phyloP scores from a whole-genome alignment of 352 stramenopile species.

The Phytophthora niederhauseri region DNA sequence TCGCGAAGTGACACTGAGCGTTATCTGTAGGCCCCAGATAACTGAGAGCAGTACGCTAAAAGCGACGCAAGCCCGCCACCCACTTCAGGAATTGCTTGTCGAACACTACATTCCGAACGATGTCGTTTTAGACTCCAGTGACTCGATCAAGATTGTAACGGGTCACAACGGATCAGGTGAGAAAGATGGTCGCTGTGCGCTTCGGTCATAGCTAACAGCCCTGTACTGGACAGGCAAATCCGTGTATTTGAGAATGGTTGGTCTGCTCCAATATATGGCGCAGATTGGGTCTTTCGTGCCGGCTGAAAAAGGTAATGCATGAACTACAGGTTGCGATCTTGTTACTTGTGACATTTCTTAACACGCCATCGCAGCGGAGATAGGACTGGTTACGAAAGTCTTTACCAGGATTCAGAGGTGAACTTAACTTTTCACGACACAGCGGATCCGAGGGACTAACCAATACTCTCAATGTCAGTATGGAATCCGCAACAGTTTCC shows the following conservation, averaged over 20 bases:
- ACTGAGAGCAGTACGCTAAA: slow-evolving; percentile 54
- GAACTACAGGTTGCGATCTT: neutral
- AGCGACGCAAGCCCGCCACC: slow-evolving; percentile 69
- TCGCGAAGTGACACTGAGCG: neutral
- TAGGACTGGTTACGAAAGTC: slow-evolving; percentile 80
- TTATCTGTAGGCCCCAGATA: slow-evolving; percentile 50
- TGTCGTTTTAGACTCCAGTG: slow-evolving; percentile 45
- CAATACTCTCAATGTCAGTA: slow-evolving; percentile 20
- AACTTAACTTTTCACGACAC: neutral
- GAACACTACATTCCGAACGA: slow-evolving; percentile 89
- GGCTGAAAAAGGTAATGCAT: slow-evolving; percentile 58
- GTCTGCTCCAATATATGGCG: slow-evolving; percentile 83
- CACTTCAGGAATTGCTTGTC: slow-evolving; percentile 84
- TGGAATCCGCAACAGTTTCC: slow-evolving; percentile 75
- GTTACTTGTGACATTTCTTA: neutral
- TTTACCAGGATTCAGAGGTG: slow-evolving; percentile 86
- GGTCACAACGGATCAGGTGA: slow-evolving; percentile 88
- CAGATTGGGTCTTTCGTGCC: slow-evolving; percentile 87
- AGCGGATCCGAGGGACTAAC: slow-evolving; percentile 13
- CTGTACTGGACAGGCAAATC: slow-evolving; percentile 72
- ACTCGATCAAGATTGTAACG: slow-evolving; percentile 73
- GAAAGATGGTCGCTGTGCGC: neutral
- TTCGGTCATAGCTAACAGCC: neutral
- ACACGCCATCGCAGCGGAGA: slow-evolving; percentile 49
- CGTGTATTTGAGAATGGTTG: slow-evolving; percentile 87